Base-by-base conservation (phyloP, 108 stramenopile genomes). In the Skeletonema menzelii region DNA sequence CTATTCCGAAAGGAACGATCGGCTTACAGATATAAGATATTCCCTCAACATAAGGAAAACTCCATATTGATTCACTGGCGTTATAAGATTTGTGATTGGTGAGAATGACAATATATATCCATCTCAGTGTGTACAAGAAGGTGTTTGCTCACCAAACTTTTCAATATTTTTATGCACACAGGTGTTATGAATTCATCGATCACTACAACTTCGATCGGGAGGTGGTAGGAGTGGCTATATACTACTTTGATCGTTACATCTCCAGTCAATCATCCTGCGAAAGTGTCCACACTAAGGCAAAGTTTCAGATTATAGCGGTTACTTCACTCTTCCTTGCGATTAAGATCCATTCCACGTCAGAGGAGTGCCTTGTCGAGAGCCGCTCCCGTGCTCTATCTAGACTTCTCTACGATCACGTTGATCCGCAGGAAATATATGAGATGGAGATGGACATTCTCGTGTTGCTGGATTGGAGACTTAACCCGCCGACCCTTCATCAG, bases 301-400 rank as follows among this genome's bases (percentile, higher is more conserved):
- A 22, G 79, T 62, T 82, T 70, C 89, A 90, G 58, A 79, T 90
- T n/a, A 28, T 85, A 46, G 89, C 89, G 27, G 77, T 86, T 4
- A 76, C 87, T n/a, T 82, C 75, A n/a, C 82, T 90, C 53, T 90
- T 84, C 59, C 85, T 86, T 17, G 87, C 89, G 14, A 77, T 90
- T 57, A 90, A 90, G 63, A 31, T 87, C 11, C 89, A 90, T 60
- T 85, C 49, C 49, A 53, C 8, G 49, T 53, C 49, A 22, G 49
- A 53, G 22, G 22, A 20, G 8, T 7, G 20, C 2, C 49, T 53
- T 22, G 6, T 53, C 22, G 49, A 53, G 22, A 53, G 49, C 49
- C 49, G 49, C 22, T 53, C 49, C 4, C 19, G 22, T 11, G 49
- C 49, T 53, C 49, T 53, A 22, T 6, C 49, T 53, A 53, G 49